Base-by-base conservation (phyloP, 2,329 filamentous ascomycete genomes). In the Aspergillus ochraceus region DNA sequence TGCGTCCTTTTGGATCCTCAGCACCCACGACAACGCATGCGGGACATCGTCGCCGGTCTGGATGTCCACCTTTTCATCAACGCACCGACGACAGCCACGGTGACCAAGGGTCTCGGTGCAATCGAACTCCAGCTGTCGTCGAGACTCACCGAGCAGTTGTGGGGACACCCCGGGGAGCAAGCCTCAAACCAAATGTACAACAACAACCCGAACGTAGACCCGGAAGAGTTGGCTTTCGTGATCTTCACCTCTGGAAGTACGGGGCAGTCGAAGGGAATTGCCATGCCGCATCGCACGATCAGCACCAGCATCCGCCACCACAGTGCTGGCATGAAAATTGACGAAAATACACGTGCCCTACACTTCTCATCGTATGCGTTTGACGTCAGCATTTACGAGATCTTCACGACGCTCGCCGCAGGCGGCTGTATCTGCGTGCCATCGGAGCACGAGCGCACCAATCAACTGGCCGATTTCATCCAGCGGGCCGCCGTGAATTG, bases 341-440 rank as follows among this genome's bases (percentile, higher is more conserved):
- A 22, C 20, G 17, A n/a, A 10, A 17, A 45, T 1, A 46, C 20
- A 12, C 32, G 52, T 6, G 19, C 12, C 19, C 26, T 54, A 20
- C 32, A 54, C 6, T 54, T 54, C 32, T 32, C 52, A 39, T 32
- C 51, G 5, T 53, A 53, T 53, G 51, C 29, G 19, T 56, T 32
- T 29, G 46, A 56, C 20, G 9, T 24, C 14, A 56, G 46, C n/a
- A 56, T 49, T 9, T 81, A 17, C 73, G 71, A 30, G 69, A 68
- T 1, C 59, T 81, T 55, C 66, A 69, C 2, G 65, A 78, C 17
- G 73, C 72, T 19, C 75, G 75, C 22, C 76, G 78, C 53, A 70
- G 72, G 12, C 64, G 51, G 51, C 14, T 68, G 36, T 65, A 10
- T 53, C 17, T 53, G 51, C 30, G 30, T 55, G 4, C 53, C 42